Base-by-base conservation (phyloP, 768 basidiomycete genomes). In the Russula foetens region DNA sequence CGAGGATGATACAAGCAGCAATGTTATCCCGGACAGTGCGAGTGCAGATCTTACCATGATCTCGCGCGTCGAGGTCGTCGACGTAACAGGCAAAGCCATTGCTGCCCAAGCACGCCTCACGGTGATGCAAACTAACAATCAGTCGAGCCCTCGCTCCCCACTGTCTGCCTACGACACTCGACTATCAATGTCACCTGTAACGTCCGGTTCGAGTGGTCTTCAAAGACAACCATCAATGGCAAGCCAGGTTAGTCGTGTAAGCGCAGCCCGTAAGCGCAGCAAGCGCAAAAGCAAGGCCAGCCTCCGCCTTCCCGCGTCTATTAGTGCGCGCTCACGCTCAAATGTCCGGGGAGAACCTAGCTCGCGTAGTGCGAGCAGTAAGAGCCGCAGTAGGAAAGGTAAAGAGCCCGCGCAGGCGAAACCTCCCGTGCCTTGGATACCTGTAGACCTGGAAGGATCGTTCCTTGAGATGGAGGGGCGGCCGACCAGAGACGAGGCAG, bases 181-280 rank as follows among this genome's bases (percentile, higher is more conserved):
- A 5, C 23, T 28, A 8, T 39, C 9, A 19, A 49, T 53, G 2
- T 49, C 56, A 1, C 47, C 63, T 7, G n/a, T 50, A 15, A 51
- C 21, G n/a, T 39, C 38, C 8, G 26, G 12, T 14, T 38, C 50
- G 1, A 39, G 31, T 17, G 23, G 11, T 19, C 39, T 19, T 9
- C 43, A 45, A 24, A 38, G 46, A 29, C 62, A 38, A 4, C 17
- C 23, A 17, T 51, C 59, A 0, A 23, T n/a, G 2, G 24, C 68
- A 15, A 77, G 74, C 53, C 68, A 75, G 33, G 28, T 69, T 35
- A 75, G 76, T 39, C 76, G 79, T 8, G 76, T 91, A 3, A 78
- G 79, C 5, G 84, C 89, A 5, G 89, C 90, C 1, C 80, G 81
- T 59, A 79, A 74, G 59, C 79, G 88, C 43, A 87, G 85, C 69